Evolutionary conservation across 2,329 filamentous ascomycete species (phyloP).

Genomic region (Colletotrichum echinochloae): DNA sequence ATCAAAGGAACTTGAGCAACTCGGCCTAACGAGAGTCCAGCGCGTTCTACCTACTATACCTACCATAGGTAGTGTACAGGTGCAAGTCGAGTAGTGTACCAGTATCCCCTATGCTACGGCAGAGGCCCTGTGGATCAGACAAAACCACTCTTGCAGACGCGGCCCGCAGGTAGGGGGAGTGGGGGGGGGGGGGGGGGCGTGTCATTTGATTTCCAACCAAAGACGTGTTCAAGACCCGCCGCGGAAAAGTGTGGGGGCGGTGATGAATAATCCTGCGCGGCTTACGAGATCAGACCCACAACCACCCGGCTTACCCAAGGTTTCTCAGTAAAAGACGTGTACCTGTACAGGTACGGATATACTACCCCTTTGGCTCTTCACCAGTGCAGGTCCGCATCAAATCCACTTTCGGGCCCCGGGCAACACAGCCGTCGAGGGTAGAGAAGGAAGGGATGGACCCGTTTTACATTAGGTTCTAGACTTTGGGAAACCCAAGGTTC

Average conservation of each 20-base stretch:
- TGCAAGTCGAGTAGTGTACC: neutral
- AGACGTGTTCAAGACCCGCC: neutral
- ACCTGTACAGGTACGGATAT: too few species aligned
- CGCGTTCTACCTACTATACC: too few species aligned
- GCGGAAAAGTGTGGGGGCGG: constrained; percentile 21
- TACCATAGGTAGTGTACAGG: too few species aligned
- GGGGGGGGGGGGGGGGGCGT: neutral
- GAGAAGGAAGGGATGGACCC: neutral
- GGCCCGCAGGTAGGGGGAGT: neutral
- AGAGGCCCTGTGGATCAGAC: neutral
- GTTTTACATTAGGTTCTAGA: constrained; percentile 11
- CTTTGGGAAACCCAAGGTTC: constrained; percentile 17
- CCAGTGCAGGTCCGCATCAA: neutral
- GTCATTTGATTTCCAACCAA: constrained; percentile 16
- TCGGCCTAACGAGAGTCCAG: constrained; percentile 2
- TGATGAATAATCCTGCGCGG: constrained; percentile 32
- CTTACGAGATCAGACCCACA: constrained; percentile 26
- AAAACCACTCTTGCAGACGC: neutral
- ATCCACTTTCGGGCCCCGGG: constrained; percentile 3
- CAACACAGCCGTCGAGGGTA: neutral
- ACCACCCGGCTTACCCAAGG: neutral
- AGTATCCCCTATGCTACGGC: neutral
- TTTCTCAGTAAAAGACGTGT: neutral
- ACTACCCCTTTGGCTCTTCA: too few species aligned
- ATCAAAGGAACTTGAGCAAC: neutral